These are phyloP conservation scores for Talaromyces funiculosus DNA, from an alignment of 2,329 filamentous ascomycete species.

Conservation along the genomic window DNA sequence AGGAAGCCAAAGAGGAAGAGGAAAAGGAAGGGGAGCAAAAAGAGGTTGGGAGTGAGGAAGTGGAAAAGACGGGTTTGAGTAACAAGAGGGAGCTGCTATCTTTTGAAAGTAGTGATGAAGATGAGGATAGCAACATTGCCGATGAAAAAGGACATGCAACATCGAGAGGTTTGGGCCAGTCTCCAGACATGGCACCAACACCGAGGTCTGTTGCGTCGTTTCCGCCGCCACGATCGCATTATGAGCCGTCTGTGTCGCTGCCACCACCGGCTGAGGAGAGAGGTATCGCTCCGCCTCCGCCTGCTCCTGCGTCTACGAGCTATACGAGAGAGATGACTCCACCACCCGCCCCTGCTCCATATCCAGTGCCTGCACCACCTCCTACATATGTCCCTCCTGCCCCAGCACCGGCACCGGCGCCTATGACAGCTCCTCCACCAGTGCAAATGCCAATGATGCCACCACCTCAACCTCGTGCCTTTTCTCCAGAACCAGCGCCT, in stretches of 20 bases:
- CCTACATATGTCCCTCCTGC: neutral
- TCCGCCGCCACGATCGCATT: neutral
- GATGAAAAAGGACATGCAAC: neutral
- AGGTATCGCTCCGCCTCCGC: neutral
- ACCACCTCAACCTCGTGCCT: neutral
- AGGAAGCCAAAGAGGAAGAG: neutral
- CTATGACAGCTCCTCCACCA: neutral
- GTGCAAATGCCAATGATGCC: conserved; percentile 1
- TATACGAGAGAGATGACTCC: neutral
- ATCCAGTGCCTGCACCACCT: neutral
- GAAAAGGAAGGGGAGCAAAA: neutral
- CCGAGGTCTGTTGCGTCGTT: neutral
- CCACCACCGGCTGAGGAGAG: neutral
- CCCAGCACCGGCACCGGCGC: neutral
- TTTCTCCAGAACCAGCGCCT: neutral
- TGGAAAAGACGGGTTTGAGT: neutral
- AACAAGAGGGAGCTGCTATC: neutral
- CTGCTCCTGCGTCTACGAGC: neutral
- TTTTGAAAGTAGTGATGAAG: conserved; percentile 6
- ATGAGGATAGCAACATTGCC: neutral
- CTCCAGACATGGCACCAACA: neutral
- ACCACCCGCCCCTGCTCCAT: neutral
- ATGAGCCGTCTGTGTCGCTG: neutral
- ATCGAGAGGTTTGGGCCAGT: neutral
- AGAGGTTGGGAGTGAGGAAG: neutral